Evolutionary conservation across 306 rosid genomes (phyloP).

Genomic region (Cucumis melo): DNA sequence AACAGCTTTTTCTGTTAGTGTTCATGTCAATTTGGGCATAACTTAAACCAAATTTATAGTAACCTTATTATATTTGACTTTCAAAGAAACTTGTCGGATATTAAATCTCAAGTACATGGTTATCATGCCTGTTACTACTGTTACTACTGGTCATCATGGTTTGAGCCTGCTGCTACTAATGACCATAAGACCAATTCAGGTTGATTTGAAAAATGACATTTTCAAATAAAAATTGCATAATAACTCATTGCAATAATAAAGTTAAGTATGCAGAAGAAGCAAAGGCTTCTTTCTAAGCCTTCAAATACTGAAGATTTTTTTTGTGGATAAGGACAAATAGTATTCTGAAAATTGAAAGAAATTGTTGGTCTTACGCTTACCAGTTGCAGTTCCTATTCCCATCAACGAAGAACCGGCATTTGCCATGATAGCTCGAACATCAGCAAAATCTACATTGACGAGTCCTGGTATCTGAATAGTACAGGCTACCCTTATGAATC

Average conservation of each 20-base stretch:
- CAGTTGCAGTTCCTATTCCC: constrained; percentile 96
- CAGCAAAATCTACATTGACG: constrained; percentile 92
- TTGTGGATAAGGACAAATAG: background rate
- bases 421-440: constrained; percentile 93
- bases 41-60: background rate
- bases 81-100: background rate
- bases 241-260: background rate
- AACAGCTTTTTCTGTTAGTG: background rate
- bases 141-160: background rate
- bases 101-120: background rate
- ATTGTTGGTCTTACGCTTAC: constrained; percentile 14
- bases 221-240: background rate
- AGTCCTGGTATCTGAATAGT: constrained; percentile 75
- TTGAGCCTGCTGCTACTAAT: background rate
- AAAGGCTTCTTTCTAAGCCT: background rate
- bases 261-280: background rate
- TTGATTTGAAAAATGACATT: background rate
- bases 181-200: background rate
- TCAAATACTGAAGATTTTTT: background rate
- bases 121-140: background rate
- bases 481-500: background rate
- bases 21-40: background rate
- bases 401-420: constrained; percentile 88
- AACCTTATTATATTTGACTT: background rate
- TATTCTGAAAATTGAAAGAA: background rate